Evolutionary conservation across 306 rosid genomes (phyloP).

Genomic region (Gastrolobium bilobum): DNA sequence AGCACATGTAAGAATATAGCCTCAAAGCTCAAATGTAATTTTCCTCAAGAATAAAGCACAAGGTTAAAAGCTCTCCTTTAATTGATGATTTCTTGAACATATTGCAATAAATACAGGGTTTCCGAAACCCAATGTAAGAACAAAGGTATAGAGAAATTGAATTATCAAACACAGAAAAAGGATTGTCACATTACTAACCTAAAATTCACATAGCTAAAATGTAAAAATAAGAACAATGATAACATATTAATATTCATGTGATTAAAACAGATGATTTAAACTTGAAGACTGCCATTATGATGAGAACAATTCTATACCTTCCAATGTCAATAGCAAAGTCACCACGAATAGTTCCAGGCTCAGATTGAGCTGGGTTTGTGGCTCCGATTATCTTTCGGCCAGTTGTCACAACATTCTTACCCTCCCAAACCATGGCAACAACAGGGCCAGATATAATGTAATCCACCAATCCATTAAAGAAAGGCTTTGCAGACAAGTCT

Average conservation of each 20-base stretch:
- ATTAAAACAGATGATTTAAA: not conserved
- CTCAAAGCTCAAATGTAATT: too few species aligned
- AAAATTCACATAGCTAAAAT: not conserved
- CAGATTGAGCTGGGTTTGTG: slow-evolving; percentile 86
- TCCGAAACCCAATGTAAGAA: not conserved
- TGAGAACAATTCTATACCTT: slow-evolving; percentile 54
- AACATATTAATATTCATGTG: not conserved
- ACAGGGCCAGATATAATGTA: slow-evolving; percentile 93
- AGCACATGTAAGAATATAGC: too few species aligned
- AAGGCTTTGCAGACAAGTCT: slow-evolving; percentile 93
- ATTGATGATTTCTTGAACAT: not conserved
- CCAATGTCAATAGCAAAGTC: slow-evolving; percentile 94
- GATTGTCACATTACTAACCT: not conserved
- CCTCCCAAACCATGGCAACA: slow-evolving; percentile 99
- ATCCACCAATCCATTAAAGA: slow-evolving; percentile 84
- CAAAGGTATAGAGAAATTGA: not conserved
- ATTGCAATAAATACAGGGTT: not conserved
- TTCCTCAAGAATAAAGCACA: not conserved
- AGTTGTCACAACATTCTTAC: slow-evolving; percentile 78
- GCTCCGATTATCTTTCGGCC: slow-evolving; percentile 95
- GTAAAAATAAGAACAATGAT: not conserved
- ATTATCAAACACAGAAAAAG: not conserved
- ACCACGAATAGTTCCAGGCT: slow-evolving; percentile 96
- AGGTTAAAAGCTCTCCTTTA: not conserved
- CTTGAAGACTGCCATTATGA: not conserved